Conservation (phyloP, 129 eudicot species). For the Smallanthus sonchifolius region DNA sequence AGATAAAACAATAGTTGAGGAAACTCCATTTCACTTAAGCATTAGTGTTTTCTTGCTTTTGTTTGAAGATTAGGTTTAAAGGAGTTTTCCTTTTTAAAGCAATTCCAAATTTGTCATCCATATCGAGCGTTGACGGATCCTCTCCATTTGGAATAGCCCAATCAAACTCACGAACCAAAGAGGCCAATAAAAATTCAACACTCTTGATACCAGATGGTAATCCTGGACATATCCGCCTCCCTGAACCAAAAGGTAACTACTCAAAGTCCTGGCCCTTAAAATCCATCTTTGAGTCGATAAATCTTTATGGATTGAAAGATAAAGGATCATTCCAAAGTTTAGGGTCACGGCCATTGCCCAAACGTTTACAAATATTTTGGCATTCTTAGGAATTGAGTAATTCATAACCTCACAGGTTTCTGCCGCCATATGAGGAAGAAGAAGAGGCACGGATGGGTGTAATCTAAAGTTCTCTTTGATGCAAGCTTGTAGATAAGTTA, state of each 20-base stretch:
- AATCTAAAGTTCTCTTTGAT: neutral
- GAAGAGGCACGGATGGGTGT: conserved; percentile 1
- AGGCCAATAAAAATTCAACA: neutral
- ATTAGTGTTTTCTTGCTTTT: neutral
- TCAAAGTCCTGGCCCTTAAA: neutral
- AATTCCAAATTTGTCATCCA: neutral
- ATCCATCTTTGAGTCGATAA: neutral
- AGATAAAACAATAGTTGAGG: too few relatives aligned
- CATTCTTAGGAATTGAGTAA: neutral
- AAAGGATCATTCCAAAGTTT: neutral
- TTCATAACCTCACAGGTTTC: conserved; percentile 6
- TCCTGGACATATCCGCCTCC: neutral
- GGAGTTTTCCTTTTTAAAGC: neutral
- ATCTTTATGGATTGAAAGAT: neutral
- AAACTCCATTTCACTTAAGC: neutral
- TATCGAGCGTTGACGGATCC: neutral
- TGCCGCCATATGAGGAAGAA: neutral
- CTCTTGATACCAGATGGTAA: neutral
- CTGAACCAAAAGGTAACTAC: neutral
- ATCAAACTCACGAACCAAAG: neutral
- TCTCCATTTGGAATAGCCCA: neutral
- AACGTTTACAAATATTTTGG: neutral
- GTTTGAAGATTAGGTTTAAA: neutral
- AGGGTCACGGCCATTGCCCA: conserved; percentile 1
- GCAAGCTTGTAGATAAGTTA: neutral